phyloP scores from a whole-genome alignment of 352 stramenopile species.

The Pythium monospermum region DNA sequence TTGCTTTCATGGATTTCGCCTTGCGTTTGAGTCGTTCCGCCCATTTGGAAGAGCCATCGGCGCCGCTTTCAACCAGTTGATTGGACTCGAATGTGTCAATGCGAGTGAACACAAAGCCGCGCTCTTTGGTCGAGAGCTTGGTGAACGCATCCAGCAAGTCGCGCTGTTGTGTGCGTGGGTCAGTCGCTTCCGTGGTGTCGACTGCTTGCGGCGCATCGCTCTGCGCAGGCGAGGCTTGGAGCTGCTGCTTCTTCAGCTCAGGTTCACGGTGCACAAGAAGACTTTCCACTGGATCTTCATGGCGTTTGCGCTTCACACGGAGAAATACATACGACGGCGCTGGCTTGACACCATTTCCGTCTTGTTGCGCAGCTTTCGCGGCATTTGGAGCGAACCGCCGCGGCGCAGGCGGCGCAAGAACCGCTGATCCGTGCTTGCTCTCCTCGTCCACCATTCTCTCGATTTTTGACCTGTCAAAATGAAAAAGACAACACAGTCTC shows the following conservation, averaged over 20 bases:
- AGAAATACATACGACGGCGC: constrained; percentile 56
- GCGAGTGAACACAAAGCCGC: constrained; percentile 72
- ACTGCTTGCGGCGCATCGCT: background rate
- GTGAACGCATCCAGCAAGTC: constrained; percentile 54
- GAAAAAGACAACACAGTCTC: background rate
- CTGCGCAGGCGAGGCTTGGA: background rate
- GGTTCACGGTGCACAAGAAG: constrained; percentile 58
- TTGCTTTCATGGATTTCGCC: constrained; percentile 48
- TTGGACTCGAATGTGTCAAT: constrained; percentile 78
- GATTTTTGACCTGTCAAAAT: background rate
- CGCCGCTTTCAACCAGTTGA: constrained; percentile 24
- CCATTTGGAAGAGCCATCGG: constrained; percentile 45
- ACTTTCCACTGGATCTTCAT: constrained; percentile 66
- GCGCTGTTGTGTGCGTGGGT: constrained; percentile 7
- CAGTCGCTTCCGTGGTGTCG: constrained; percentile 1
- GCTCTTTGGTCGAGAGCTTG: constrained; percentile 57
- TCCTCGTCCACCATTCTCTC: constrained; percentile 15
- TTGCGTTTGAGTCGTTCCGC: constrained; percentile 65
- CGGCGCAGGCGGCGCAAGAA: constrained; percentile 1
- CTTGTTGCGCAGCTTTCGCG: constrained; percentile 9
- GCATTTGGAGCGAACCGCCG: constrained; percentile 20
- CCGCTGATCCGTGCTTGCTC: background rate
- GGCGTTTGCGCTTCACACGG: constrained; percentile 79
- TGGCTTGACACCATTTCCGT: background rate
- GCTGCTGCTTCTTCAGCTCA: constrained; percentile 17